A percentile compares a stretch with the other conserved stretches of the same genome.
phyloP scores from a whole-genome alignment of 305 asterid genomes.

The Rubia peregrina region DNA sequence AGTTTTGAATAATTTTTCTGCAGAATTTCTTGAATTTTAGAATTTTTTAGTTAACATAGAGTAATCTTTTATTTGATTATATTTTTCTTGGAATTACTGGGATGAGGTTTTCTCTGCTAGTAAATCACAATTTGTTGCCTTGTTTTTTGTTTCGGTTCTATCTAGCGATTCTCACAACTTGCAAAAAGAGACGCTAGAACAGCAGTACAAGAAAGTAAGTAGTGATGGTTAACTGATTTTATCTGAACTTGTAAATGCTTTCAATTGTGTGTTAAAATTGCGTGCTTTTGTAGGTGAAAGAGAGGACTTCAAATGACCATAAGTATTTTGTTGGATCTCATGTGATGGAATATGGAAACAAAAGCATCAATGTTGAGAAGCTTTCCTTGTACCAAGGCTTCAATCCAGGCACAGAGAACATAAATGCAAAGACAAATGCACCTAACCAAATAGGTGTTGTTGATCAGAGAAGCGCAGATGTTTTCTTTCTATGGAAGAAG shows the following conservation, averaged over 20 bases:
- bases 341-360: conserved; percentile 89
- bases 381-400: conserved; percentile 69
- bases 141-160: too few species aligned
- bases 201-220: conserved; percentile 58
- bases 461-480: conserved; percentile 83
- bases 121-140: too few species aligned
- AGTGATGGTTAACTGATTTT: not conserved
- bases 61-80: too few species aligned
- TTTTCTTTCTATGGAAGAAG: conserved; percentile 54
- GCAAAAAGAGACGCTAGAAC: conserved; percentile 54
- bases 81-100: too few species aligned
- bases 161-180: conserved; percentile 25
- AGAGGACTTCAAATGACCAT: conserved; percentile 59
- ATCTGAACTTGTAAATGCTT: not conserved
- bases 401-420: conserved; percentile 52
- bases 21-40: too few species aligned
- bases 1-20: not conserved
- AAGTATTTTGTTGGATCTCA: conserved; percentile 63
- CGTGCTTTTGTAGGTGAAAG: conserved; percentile 45
- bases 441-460: conserved; percentile 36
- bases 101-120: too few species aligned
- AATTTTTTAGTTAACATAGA: too few species aligned
- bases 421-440: conserved; percentile 2
- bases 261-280: not conserved
- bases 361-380: conserved; percentile 47